Evolutionary conservation across 1,284 basidiomycete genomes (phyloP).

Genomic region (Ceratobasidium sp.): DNA sequence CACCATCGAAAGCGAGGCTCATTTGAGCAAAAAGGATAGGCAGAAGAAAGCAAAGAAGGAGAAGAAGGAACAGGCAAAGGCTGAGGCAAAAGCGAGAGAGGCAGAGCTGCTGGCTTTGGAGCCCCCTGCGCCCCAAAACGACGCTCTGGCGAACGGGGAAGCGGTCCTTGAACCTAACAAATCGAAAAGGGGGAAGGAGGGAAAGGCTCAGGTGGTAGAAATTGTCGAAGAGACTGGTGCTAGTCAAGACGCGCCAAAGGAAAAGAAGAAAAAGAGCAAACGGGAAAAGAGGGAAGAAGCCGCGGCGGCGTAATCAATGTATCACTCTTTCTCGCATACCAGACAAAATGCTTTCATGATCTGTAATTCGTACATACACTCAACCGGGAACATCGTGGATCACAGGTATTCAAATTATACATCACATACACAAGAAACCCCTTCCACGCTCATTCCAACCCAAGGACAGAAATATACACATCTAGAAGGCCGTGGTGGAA

Average conservation of each 20-base stretch:
- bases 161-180: constrained; percentile 24
- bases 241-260: constrained; percentile 17
- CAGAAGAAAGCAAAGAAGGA: constrained; percentile 52
- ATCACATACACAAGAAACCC: constrained; percentile 41
- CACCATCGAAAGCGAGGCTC: constrained; percentile 37
- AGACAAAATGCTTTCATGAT: constrained; percentile 17
- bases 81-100: constrained; percentile 15
- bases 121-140: background rate
- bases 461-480: constrained; percentile 17
- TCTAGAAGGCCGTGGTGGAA: constrained; percentile 84
- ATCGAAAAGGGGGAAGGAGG: constrained; percentile 48
- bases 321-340: background rate
- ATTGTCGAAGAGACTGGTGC: background rate
- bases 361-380: constrained; percentile 46
- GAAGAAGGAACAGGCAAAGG: constrained; percentile 49
- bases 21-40: constrained; percentile 55
- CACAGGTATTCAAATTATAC: constrained; percentile 46
- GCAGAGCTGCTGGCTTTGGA: constrained; percentile 46
- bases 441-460: constrained; percentile 32
- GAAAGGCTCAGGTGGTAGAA: constrained; percentile 39
- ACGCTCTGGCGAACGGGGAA: constrained; percentile 37
- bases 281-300: constrained; percentile 25
- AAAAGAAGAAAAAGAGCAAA: constrained; percentile 46
- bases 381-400: constrained; percentile 35
- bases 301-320: background rate